Conservation (phyloP, 2,329 filamentous ascomycete genomes). For the Ceratocystiopsis minuta region DNA sequence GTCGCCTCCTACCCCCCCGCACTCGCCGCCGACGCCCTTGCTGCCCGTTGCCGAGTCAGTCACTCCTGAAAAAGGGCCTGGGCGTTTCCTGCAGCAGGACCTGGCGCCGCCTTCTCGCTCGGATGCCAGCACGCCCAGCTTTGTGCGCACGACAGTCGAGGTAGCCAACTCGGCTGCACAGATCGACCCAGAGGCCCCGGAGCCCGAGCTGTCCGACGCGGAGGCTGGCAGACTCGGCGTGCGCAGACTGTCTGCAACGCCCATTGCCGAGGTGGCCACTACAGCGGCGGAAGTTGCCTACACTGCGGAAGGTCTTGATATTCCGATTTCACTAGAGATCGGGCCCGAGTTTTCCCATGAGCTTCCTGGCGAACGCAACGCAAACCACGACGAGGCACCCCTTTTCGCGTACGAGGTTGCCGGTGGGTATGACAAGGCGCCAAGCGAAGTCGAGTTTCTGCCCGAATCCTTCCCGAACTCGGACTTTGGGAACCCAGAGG, state of each 20-base stretch:
- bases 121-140: slow-evolving; percentile 14
- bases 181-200: slow-evolving; percentile 15
- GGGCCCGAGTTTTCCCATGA: slow-evolving; percentile 9
- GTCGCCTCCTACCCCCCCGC: background rate
- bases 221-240: slow-evolving; percentile 16
- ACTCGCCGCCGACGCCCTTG: too few relatives aligned
- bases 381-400: slow-evolving; percentile 15
- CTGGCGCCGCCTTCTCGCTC: too few relatives aligned
- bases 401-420: slow-evolving; percentile 30
- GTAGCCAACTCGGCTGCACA: slow-evolving; percentile 18
- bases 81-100: slow-evolving; percentile 2
- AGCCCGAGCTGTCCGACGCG: slow-evolving; percentile 16
- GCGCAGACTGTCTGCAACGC: slow-evolving; percentile 19
- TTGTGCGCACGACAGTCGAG: slow-evolving; percentile 15
- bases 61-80: background rate
- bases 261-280: slow-evolving; percentile 22
- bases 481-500: slow-evolving; percentile 2
- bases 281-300: slow-evolving; percentile 28
- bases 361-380: slow-evolving; percentile 2
- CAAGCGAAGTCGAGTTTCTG: slow-evolving; percentile 4
- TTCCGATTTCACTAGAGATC: slow-evolving; percentile 5
- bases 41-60: background rate
- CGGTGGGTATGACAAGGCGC: slow-evolving; percentile 15
- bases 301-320: slow-evolving; percentile 21
- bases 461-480: background rate